These are phyloP conservation scores for Skeletonema marinoi DNA, from an alignment of 108 stramenopile species.

Conservation along the genomic window DNA sequence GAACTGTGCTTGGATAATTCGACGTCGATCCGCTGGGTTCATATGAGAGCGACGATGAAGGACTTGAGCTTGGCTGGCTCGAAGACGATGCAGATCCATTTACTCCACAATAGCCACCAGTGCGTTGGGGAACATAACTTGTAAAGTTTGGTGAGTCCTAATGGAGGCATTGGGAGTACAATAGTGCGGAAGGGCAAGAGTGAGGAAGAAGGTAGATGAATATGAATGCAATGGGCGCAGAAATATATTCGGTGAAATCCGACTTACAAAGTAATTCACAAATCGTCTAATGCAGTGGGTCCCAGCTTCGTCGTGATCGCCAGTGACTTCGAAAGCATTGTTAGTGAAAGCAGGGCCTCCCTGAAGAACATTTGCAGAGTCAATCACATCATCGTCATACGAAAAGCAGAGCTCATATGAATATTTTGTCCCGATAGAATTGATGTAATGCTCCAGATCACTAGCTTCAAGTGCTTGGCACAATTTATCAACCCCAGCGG, in stretches of 20 bases:
- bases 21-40: too few species aligned
- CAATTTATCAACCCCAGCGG: constrained; percentile 16
- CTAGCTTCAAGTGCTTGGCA: constrained; percentile 31
- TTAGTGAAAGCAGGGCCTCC: background rate
- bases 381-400: constrained; percentile 21
- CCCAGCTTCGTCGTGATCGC: background rate
- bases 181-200: too few species aligned
- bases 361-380: background rate
- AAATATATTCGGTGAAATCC: background rate
- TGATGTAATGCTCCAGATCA: constrained; percentile 11
- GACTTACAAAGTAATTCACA: background rate
- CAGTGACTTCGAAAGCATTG: background rate
- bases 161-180: too few species aligned
- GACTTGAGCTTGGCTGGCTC: too few species aligned
- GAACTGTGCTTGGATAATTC: too few species aligned
- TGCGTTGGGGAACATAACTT: background rate
- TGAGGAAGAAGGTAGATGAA: too few species aligned
- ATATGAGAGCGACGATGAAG: too few species aligned
- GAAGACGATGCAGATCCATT: too few species aligned
- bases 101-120: background rate
- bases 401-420: constrained; percentile 21
- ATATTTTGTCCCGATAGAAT: constrained; percentile 15
- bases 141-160: background rate
- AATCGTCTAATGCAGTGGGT: background rate
- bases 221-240: too few species aligned